Evolutionary conservation across 2,329 filamentous ascomycete genomes (phyloP), one percentile per base, ranked within the genome.

Genomic region (Arthrobotrys iridis): DNA sequence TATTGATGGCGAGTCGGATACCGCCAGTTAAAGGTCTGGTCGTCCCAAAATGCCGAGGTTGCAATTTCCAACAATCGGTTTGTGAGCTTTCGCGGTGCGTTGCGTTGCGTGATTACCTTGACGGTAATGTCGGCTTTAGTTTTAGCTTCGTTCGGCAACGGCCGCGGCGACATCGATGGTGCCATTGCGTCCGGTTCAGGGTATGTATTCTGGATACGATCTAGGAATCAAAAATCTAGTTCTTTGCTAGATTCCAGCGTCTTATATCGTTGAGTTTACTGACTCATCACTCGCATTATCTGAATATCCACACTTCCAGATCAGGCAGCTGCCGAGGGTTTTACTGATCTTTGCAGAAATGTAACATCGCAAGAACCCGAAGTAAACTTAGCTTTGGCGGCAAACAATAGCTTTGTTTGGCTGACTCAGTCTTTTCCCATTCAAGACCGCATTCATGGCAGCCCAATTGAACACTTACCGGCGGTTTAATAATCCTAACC

Each of bases 21-120:
- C 20, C 71, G 63, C 71, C 71, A 75, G 7, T 5, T 28, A 24
- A 75, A 75, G 4, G 46, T 64, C 8, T 75, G 46, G 33, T 75
- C 71, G 4, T 75, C 22, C 1, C 28, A 30, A 13, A 75, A 75
- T 3, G 71, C 71, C 3, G 45, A 2, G 1, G 57, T 62, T 8
- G 57, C 63, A 5, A 68, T 50, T 26, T 57, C 26, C 4, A 67
- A 20, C 15, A 75, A 35, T 0, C 48, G 63, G 7, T 15, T 40
- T 0, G 37, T 75, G 7, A 63, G 35, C 5, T 26, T 22, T 1
- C 37, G 26, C 15, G 57, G 15, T 48, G 57, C 45, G 57, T 57
- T 75, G 57, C 46, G 55, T 48, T 75, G 71, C 22, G 71, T 68
- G 5, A 55, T 35, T 18, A 75, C 18, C 41, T 58, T 50, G 26